These are phyloP conservation scores for Ophiostoma montium DNA, from an alignment of 2,329 filamentous ascomycete genomes.

Conservation along the genomic window DNA sequence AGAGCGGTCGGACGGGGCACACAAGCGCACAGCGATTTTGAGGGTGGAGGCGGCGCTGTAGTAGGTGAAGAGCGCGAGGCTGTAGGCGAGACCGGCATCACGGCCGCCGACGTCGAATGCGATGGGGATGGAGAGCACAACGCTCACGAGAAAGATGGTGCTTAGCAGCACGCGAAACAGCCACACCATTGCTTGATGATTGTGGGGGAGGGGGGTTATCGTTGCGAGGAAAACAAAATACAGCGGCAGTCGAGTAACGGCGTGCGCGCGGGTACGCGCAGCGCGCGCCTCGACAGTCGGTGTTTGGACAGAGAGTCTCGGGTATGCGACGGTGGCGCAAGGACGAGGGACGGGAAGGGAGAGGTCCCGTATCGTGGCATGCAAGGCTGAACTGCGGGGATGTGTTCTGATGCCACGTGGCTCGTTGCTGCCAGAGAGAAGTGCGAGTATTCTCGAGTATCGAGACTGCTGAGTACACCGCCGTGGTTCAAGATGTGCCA, in stretches of 20 bases:
- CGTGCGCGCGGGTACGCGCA: conserved; percentile 9
- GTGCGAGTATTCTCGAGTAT: too few species aligned
- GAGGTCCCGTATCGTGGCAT: not conserved
- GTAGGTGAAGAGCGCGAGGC: conserved; percentile 73
- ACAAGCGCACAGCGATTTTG: conserved; percentile 40
- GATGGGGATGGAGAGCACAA: conserved; percentile 90
- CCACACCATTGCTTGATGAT: conserved; percentile 60
- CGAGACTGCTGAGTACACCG: not conserved
- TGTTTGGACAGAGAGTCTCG: not conserved
- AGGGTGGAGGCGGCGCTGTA: conserved; percentile 79
- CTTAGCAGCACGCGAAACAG: conserved; percentile 68
- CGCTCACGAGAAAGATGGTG: conserved; percentile 74
- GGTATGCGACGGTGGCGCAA: not conserved
- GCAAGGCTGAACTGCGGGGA: not conserved
- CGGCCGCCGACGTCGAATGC: conserved; percentile 96
- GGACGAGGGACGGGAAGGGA: not conserved
- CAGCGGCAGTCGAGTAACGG: not conserved
- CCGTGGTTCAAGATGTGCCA: not conserved
- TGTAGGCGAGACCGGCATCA: conserved; percentile 88
- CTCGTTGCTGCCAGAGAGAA: too few species aligned
- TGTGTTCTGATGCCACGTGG: too few species aligned
- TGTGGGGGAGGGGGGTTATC: not conserved
- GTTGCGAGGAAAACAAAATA: not conserved
- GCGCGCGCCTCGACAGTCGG: conserved; percentile 4
- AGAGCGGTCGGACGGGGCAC: conserved; percentile 45